Conservation (phyloP, 192 early-diverging fungal genomes). For the Rhizophagus clarus region DNA sequence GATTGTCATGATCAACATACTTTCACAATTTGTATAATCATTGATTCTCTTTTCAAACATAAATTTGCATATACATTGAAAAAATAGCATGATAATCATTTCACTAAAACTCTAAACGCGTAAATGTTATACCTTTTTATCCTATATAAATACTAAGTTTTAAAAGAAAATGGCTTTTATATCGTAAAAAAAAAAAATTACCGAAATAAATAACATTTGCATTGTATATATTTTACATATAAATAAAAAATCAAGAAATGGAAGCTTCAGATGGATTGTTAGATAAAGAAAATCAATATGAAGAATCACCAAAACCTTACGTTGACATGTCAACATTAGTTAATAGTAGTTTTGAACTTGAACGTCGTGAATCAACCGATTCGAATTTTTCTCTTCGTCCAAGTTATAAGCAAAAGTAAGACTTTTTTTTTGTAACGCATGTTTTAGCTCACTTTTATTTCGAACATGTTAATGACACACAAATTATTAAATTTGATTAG, state of each 20-base stretch:
- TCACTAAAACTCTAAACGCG: not conserved
- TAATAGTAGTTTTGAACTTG: not conserved
- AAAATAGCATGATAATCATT: not conserved
- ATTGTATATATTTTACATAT: too few relatives aligned
- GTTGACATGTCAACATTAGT: not conserved
- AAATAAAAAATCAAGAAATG: too few relatives aligned
- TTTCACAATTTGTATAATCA: not conserved
- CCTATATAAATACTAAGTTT: not conserved
- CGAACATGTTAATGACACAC: not conserved
- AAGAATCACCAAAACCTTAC: not conserved
- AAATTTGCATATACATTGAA: not conserved
- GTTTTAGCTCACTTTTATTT: not conserved
- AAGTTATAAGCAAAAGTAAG: conserved; percentile 25
- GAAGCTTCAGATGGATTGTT: too few relatives aligned
- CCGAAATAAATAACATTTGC: too few relatives aligned
- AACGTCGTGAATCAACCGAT: not conserved
- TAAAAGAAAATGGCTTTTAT: not conserved
- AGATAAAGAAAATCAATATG: not conserved
- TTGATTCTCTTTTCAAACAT: not conserved
- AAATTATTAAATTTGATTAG: not conserved
- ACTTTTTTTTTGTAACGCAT: not conserved
- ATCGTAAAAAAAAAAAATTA: not conserved
- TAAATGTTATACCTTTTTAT: not conserved
- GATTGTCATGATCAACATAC: too few relatives aligned
- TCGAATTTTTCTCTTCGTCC: not conserved